Percentiles rank a stretch among this genome's conserved stretches.
These are phyloP conservation scores for Stephania japonica DNA, from an alignment of 164 flowering plant species.

Conservation along the genomic window DNA sequence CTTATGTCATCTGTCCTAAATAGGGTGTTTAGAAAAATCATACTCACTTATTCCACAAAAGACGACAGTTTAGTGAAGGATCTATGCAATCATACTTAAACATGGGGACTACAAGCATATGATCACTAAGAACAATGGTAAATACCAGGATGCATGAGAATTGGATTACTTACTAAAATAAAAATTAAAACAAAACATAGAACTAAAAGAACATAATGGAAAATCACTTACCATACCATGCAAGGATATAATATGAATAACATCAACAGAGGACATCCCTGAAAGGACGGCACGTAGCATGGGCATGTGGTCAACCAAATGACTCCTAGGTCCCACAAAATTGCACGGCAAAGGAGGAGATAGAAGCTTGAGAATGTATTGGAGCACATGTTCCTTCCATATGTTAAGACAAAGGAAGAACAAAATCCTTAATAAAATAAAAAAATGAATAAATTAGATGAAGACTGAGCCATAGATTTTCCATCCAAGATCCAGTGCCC, in stretches of 20 bases:
- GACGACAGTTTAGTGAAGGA: not conserved
- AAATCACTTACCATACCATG: conserved; percentile 78
- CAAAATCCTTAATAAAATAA: not conserved
- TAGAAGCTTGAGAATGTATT: conserved; percentile 56
- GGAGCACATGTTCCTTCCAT: conserved; percentile 73
- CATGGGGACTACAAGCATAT: not conserved
- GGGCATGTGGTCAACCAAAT: conserved; percentile 55
- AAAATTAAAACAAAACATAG: not conserved
- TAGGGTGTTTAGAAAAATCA: too few relatives aligned
- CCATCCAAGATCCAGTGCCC: not conserved
- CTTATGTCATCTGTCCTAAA: not conserved
- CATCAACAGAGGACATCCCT: conserved; percentile 64
- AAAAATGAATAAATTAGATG: not conserved
- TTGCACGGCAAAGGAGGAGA: conserved; percentile 72
- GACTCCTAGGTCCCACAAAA: conserved; percentile 51
- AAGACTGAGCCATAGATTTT: not conserved
- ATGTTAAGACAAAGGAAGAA: not conserved
- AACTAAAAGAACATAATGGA: not conserved
- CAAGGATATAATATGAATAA: conserved; percentile 71
- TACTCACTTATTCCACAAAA: not conserved
- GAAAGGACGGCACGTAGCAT: conserved; percentile 61
- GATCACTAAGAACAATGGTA: not conserved
- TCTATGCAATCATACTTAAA: not conserved
- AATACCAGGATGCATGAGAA: not conserved
- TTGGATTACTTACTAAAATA: not conserved